Evolutionary conservation across 2,329 filamentous ascomycete genomes (phyloP).

Genomic region (Fusarium begoniae): DNA sequence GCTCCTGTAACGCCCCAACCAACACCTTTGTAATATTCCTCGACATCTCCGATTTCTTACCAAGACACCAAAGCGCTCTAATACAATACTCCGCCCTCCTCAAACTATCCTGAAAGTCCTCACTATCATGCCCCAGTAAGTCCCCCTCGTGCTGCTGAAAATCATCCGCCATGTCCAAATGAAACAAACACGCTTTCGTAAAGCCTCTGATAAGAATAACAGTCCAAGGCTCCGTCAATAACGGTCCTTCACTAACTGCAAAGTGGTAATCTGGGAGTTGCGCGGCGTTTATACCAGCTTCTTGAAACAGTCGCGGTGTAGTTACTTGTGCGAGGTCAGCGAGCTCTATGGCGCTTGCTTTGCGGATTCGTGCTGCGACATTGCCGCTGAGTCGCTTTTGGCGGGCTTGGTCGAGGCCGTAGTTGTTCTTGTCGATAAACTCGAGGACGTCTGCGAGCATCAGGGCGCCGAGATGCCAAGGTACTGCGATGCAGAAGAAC

Average conservation of each 20-base stretch:
- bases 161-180: background rate
- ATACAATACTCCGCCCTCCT: background rate
- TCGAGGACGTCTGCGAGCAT: background rate
- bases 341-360: background rate
- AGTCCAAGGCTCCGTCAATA: background rate
- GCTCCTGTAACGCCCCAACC: background rate
- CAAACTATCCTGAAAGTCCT: background rate
- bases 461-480: background rate
- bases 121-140: background rate
- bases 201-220: background rate
- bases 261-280: background rate
- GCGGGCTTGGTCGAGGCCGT: background rate
- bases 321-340: background rate
- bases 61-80: background rate
- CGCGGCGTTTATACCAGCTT: background rate
- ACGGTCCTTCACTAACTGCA: accelerated
- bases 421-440: background rate
- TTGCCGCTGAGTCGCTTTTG: background rate
- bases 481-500: background rate
- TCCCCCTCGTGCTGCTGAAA: background rate
- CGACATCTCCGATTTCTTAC: background rate
- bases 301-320: accelerated
- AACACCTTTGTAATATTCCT: background rate
- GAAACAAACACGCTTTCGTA: background rate
- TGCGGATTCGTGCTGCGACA: background rate